These are phyloP conservation scores for Moricandia arvensis DNA, from an alignment of 345 rosid genomes.

Conservation along the genomic window DNA sequence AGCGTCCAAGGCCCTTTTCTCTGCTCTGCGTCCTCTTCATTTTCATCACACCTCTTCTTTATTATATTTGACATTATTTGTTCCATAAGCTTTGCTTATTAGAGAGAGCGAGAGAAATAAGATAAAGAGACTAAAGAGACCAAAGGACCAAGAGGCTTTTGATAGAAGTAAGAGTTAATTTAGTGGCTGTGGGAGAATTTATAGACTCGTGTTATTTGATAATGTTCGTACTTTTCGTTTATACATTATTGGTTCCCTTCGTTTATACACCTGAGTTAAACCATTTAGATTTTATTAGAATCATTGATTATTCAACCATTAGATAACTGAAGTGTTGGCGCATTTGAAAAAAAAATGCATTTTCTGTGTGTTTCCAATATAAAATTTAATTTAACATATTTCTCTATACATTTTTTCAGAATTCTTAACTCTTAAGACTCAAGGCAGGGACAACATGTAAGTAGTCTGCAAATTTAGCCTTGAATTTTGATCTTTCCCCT, in stretches of 20 bases:
- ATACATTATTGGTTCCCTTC: background rate
- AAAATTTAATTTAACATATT: background rate
- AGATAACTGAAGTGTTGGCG: background rate
- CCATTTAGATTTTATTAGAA: too few species aligned
- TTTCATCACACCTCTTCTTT: slow-evolving; percentile 41
- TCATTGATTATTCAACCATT: slow-evolving; percentile 24
- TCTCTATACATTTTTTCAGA: background rate
- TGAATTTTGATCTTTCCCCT: background rate
- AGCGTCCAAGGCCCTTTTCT: slow-evolving; percentile 86
- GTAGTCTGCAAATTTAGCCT: background rate
- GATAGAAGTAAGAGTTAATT: slow-evolving; percentile 15
- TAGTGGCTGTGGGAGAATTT: slow-evolving; percentile 14
- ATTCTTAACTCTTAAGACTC: background rate
- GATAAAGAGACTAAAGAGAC: background rate
- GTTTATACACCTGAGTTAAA: background rate
- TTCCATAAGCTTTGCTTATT: background rate
- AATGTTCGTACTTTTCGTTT: slow-evolving; percentile 9
- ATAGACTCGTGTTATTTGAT: slow-evolving; percentile 20
- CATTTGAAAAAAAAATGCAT: background rate
- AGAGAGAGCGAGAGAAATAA: background rate
- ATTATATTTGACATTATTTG: slow-evolving; percentile 8
- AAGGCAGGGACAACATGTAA: background rate
- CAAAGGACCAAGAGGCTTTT: slow-evolving; percentile 10
- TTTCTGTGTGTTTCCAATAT: too few species aligned
- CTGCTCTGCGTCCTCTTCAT: slow-evolving; percentile 32